phyloP scores from a whole-genome alignment of 768 basidiomycete genomes.

The Tylopilus cervinicoccineus region DNA sequence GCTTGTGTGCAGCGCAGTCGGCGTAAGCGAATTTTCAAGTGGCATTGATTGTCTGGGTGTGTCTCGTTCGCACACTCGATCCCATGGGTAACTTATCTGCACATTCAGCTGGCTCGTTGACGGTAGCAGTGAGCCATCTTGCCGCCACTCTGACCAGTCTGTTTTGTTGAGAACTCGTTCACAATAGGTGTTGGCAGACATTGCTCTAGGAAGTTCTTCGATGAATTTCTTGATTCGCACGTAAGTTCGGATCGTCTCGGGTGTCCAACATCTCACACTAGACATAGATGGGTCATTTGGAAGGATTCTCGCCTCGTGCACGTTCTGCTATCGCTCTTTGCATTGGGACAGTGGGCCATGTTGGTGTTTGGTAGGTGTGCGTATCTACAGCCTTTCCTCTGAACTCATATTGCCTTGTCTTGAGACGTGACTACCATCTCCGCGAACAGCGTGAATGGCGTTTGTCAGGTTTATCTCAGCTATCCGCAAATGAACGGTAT shows the following conservation, averaged over 20 bases:
- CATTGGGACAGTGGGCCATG: conserved; percentile 19
- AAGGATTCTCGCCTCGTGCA: conserved; percentile 10
- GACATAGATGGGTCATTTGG: conserved; percentile 24
- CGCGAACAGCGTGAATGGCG: background rate
- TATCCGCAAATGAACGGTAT: background rate
- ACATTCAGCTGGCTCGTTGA: background rate
- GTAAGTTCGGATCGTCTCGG: conserved; percentile 6
- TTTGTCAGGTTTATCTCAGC: background rate
- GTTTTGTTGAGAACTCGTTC: background rate
- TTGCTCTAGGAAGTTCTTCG: conserved; percentile 18
- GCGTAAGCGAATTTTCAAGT: background rate
- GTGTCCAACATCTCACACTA: background rate
- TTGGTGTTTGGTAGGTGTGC: conserved; percentile 6
- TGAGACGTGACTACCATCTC: background rate
- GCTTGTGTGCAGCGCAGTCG: conserved; percentile 1
- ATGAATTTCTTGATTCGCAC: conserved; percentile 22
- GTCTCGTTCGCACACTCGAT: conserved; percentile 1
- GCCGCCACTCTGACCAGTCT: too few relatives aligned
- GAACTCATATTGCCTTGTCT: background rate
- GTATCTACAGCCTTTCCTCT: background rate
- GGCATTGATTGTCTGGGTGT: conserved; percentile 8
- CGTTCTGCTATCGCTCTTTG: conserved; percentile 7
- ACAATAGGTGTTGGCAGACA: conserved; percentile 2
- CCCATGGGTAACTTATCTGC: background rate
- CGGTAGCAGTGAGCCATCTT: conserved; percentile 4